A percentile compares a stretch with the other conserved stretches of the same genome.
Conservation (phyloP, 192 early-diverging fungal genomes). For the Backusella macrospora region DNA sequence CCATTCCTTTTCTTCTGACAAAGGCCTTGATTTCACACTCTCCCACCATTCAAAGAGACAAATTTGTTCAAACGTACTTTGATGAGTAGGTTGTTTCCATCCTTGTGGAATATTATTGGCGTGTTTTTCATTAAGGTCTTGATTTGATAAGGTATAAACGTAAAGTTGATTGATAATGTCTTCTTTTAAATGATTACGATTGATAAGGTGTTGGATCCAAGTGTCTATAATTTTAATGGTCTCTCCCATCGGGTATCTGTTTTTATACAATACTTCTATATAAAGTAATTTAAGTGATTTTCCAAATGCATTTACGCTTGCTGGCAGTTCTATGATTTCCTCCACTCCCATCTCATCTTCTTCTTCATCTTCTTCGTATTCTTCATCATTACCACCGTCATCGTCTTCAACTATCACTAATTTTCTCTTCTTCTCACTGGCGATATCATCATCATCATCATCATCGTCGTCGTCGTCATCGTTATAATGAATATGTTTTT, state of each 20-base stretch:
- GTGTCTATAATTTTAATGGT: conserved; percentile 9
- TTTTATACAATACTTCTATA: conserved; percentile 4
- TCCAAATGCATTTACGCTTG: neutral
- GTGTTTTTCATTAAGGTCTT: conserved; percentile 14
- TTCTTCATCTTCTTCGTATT: neutral
- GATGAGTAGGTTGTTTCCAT: neutral
- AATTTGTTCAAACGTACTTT: neutral
- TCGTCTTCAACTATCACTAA: neutral
- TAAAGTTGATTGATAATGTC: neutral
- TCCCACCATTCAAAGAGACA: conserved; percentile 17
- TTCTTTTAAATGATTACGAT: conserved; percentile 3
- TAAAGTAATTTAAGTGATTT: conserved; percentile 3
- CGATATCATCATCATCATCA: neutral
- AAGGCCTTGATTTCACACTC: neutral
- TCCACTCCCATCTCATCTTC: neutral
- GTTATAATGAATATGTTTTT: neutral
- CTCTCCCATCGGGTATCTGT: neutral
- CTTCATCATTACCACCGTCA: neutral
- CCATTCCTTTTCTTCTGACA: neutral
- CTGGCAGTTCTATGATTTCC: conserved; percentile 12
- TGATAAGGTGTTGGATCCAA: neutral
- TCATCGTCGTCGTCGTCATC: neutral
- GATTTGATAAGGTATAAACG: neutral
- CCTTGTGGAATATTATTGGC: neutral
- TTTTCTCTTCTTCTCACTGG: too few species aligned